Conservation (phyloP, 2,329 filamentous ascomycete genomes). For the Botrytis aclada region DNA sequence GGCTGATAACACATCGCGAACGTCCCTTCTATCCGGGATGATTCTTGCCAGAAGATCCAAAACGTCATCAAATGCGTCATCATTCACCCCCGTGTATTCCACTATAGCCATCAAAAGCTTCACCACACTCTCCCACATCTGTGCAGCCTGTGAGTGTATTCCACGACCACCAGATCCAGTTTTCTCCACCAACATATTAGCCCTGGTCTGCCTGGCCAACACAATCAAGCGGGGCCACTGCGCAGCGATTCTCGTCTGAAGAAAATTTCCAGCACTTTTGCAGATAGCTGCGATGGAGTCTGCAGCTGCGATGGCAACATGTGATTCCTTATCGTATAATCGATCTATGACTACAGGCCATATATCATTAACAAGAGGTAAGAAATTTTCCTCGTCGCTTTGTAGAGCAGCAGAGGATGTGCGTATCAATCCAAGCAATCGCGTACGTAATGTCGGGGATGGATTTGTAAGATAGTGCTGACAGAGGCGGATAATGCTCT, state of each 20-base stretch:
- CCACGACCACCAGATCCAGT: conserved; percentile 45
- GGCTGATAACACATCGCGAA: conserved; percentile 56
- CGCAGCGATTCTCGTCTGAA: conserved; percentile 69
- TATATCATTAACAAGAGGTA: conserved; percentile 84
- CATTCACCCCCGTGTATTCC: conserved; percentile 60
- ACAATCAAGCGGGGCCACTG: conserved; percentile 62
- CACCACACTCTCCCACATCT: conserved; percentile 63
- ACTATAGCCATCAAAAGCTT: conserved; percentile 59
- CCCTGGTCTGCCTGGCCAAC: conserved; percentile 45
- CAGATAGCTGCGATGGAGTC: conserved; percentile 68
- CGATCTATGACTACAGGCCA: conserved; percentile 80
- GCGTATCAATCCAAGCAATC: conserved; percentile 72
- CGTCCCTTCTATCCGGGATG: conserved; percentile 46
- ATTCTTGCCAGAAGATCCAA: conserved; percentile 57
- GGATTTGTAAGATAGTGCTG: conserved; percentile 89
- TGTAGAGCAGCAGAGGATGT: conserved; percentile 71
- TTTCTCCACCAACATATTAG: conserved; percentile 42
- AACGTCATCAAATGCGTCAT: conserved; percentile 69
- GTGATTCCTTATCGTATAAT: conserved; percentile 63
- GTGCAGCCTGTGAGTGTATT: conserved; percentile 57
- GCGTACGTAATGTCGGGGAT: conserved; percentile 72
- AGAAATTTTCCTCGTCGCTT: conserved; percentile 74
- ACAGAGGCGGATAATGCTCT: conserved; percentile 77
- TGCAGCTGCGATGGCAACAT: conserved; percentile 68
- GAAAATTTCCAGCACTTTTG: conserved; percentile 72